These are phyloP conservation scores for Themeda triandra DNA, from an alignment of 176 grass and related monocot genomes.

Conservation along the genomic window DNA sequence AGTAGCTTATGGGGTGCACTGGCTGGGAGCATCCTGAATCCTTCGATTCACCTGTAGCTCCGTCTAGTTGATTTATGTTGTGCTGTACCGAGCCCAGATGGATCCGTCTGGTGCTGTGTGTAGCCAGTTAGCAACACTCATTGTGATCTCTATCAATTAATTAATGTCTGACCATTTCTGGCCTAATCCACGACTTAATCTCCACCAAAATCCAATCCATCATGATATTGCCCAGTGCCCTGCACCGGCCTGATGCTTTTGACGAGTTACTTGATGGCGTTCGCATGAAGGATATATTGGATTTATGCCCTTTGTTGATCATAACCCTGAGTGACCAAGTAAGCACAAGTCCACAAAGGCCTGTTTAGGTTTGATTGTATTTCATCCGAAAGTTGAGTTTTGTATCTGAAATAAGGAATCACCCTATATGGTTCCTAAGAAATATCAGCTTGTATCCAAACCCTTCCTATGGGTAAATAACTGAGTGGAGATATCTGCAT, in stretches of 20 bases:
- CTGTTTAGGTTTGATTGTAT: not conserved
- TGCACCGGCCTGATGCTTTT: not conserved
- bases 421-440: too few species aligned
- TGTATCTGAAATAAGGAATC: not conserved
- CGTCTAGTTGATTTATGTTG: not conserved
- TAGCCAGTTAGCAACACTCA: not conserved
- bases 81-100: not conserved
- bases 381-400: not conserved
- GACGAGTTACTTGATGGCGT: not conserved
- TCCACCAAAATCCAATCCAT: slow-evolving; percentile 18
- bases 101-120: not conserved
- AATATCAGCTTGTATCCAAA: not conserved
- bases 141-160: not conserved
- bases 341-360: not conserved
- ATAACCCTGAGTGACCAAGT: not conserved
- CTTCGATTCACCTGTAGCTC: not conserved
- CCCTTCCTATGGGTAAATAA: not conserved
- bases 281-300: not conserved
- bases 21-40: not conserved
- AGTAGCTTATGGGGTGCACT: not conserved
- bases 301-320: not conserved
- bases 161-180: slow-evolving; percentile 20
- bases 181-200: slow-evolving; percentile 32
- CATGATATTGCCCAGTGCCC: not conserved
- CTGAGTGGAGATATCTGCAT: not conserved